These are phyloP conservation scores for Populus davidiana DNA, from an alignment of 345 rosid species.

Conservation along the genomic window DNA sequence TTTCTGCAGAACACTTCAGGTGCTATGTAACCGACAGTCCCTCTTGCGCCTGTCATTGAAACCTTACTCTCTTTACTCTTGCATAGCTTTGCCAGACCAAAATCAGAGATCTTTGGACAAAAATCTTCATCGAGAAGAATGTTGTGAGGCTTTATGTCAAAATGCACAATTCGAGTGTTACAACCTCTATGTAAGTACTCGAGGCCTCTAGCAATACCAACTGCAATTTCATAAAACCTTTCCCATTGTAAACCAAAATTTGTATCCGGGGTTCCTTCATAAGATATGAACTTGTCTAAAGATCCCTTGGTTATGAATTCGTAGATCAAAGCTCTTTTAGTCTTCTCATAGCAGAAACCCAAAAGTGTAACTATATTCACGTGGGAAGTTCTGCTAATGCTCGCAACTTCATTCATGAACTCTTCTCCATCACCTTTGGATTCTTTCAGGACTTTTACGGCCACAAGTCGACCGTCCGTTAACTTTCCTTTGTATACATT, in stretches of 20 bases:
- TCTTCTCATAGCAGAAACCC: conserved; percentile 40
- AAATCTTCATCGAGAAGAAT: conserved; percentile 17
- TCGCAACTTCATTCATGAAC: conserved; percentile 47
- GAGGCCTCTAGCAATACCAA: conserved; percentile 15
- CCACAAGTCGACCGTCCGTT: conserved; percentile 23
- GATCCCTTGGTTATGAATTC: conserved; percentile 44
- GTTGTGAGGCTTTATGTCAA: conserved; percentile 29
- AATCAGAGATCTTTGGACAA: conserved; percentile 20
- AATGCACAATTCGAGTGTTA: conserved; percentile 25
- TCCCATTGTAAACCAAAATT: neutral
- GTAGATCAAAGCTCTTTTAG: conserved; percentile 34
- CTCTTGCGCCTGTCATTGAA: conserved; percentile 16
- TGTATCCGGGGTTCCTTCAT: neutral
- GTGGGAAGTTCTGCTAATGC: conserved; percentile 47
- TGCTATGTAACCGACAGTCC: conserved; percentile 19
- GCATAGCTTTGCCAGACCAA: conserved; percentile 23
- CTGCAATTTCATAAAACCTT: conserved; percentile 1
- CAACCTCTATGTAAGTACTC: conserved; percentile 26
- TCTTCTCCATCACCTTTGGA: conserved; percentile 28
- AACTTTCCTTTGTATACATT: conserved; percentile 32
- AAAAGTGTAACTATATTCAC: conserved; percentile 39
- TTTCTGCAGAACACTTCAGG: conserved; percentile 17
- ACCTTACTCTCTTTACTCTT: conserved; percentile 14
- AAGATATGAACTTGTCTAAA: conserved; percentile 22
- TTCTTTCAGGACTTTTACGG: conserved; percentile 24